phyloP scores from a whole-genome alignment of 2,329 filamentous ascomycete genomes.

The Chrysosporium keratinophilum region DNA sequence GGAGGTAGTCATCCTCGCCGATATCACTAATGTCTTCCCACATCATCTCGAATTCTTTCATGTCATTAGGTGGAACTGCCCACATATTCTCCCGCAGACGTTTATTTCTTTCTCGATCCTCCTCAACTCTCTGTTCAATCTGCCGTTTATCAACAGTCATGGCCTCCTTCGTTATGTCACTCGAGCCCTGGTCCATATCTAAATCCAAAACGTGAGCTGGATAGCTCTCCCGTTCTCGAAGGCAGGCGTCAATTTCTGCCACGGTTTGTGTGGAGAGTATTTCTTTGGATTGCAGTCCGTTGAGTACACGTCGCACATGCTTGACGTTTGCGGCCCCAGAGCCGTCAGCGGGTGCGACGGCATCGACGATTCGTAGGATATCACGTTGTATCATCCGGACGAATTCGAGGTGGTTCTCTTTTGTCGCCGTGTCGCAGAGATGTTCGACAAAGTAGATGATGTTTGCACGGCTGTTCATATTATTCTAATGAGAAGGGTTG shows the following conservation, averaged over 20 bases:
- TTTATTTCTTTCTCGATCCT: constrained; percentile 92
- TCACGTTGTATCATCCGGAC: constrained; percentile 92
- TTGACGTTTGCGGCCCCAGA: constrained; percentile 89
- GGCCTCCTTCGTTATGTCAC: constrained; percentile 22
- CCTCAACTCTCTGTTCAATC: constrained; percentile 92
- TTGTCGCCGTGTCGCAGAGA: constrained; percentile 74
- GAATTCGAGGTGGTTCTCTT: constrained; percentile 67
- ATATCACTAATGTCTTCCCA: constrained; percentile 83
- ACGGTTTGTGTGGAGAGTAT: constrained; percentile 68
- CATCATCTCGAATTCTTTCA: constrained; percentile 65
- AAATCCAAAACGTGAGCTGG: constrained; percentile 47
- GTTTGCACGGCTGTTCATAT: constrained; percentile 94
- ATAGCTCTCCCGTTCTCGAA: constrained; percentile 65
- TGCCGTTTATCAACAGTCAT: constrained; percentile 66
- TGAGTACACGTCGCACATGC: constrained; percentile 72
- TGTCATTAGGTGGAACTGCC: constrained; percentile 60
- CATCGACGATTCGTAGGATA: constrained; percentile 81
- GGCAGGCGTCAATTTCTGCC: constrained; percentile 66
- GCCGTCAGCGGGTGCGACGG: constrained; percentile 76
- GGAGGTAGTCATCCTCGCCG: constrained; percentile 72
- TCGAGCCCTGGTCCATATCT: constrained; percentile 21
- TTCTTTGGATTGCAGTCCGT: constrained; percentile 57
- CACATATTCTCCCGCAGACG: constrained; percentile 83
- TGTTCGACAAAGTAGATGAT: constrained; percentile 99
- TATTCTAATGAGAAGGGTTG: constrained; percentile 48